Conservation (phyloP, 139 green algal species). For the Chlamydomonas incerta region DNA sequence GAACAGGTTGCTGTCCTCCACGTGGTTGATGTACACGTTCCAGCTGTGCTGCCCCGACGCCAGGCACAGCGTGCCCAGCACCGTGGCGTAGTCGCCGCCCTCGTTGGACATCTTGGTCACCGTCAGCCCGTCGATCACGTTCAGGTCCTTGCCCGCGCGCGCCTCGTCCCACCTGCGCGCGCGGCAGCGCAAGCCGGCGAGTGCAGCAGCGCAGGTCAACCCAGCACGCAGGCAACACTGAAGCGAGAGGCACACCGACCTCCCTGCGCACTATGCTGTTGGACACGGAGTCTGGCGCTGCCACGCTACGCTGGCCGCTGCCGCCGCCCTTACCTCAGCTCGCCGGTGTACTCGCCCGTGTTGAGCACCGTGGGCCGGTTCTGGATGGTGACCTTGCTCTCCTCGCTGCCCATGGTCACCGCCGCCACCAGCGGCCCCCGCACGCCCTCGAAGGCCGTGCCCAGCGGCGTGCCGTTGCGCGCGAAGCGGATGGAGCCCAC, state of each 20-base stretch:
- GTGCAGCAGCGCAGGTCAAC: background rate
- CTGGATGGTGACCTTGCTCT: conserved; percentile 77
- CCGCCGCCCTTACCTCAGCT: conserved; percentile 55
- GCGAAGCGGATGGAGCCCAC: conserved; percentile 59
- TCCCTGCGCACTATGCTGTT: too few relatives aligned
- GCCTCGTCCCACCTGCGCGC: conserved; percentile 69
- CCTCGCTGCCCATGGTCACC: conserved; percentile 68
- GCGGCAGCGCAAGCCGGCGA: background rate
- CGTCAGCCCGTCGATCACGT: conserved; percentile 71
- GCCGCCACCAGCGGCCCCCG: conserved; percentile 65
- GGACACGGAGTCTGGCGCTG: too few relatives aligned
- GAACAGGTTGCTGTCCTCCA: conserved; percentile 77
- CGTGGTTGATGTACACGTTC: conserved; percentile 80
- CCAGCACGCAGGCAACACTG: too few relatives aligned
- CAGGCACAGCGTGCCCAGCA: conserved; percentile 70
- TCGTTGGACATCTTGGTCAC: conserved; percentile 74
- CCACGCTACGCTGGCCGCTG: too few relatives aligned
- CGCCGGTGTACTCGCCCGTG: conserved; percentile 72
- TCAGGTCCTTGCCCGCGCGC: conserved; percentile 66
- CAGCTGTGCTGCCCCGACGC: conserved; percentile 68
- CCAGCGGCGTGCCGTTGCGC: conserved; percentile 65
- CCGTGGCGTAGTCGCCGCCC: conserved; percentile 70
- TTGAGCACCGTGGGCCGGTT: conserved; percentile 76
- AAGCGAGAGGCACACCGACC: too few relatives aligned
- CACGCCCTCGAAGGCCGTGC: conserved; percentile 65